phyloP scores from a whole-genome alignment of 1,284 basidiomycete genomes.

The Boletus albobrunnescens region DNA sequence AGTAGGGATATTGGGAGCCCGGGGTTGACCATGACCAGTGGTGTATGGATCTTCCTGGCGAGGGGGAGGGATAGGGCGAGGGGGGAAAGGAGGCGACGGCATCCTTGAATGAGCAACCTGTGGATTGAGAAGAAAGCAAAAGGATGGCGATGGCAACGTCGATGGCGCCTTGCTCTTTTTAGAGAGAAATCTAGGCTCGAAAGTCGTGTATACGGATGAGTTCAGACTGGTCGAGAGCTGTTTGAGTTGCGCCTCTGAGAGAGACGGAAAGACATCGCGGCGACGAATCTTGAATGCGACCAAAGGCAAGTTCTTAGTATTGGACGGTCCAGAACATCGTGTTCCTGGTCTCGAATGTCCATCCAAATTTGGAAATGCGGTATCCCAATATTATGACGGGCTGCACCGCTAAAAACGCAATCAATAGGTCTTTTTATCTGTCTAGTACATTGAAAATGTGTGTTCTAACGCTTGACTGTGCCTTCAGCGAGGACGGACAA shows the following conservation, averaged over 20 bases:
- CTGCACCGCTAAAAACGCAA: no score
- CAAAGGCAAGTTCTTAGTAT: no score
- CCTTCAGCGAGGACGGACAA: no score
- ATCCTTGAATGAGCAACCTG: constrained; percentile 9
- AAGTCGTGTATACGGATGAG: background rate
- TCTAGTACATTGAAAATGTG: no score
- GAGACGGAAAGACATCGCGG: no score
- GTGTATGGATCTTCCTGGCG: constrained; percentile 8
- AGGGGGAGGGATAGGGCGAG: constrained; percentile 11
- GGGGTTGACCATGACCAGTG: constrained; percentile 1
- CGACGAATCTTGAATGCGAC: background rate
- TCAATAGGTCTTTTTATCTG: no score
- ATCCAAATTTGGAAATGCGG: background rate
- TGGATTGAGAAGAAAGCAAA: constrained; percentile 6
- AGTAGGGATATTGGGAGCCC: background rate
- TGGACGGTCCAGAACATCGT: background rate
- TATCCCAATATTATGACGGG: no score
- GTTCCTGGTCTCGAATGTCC: constrained; percentile 7
- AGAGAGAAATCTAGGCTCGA: background rate
- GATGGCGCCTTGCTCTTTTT: background rate
- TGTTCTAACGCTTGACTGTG: no score
- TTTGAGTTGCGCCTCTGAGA: background rate
- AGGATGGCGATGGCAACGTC: background rate
- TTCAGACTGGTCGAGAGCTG: constrained; percentile 13
- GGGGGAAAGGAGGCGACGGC: constrained; percentile 21